Evolutionary conservation across 768 basidiomycete genomes (phyloP), one percentile per base, ranked within the genome.

Genomic region (Saitozyma podzolica): DNA sequence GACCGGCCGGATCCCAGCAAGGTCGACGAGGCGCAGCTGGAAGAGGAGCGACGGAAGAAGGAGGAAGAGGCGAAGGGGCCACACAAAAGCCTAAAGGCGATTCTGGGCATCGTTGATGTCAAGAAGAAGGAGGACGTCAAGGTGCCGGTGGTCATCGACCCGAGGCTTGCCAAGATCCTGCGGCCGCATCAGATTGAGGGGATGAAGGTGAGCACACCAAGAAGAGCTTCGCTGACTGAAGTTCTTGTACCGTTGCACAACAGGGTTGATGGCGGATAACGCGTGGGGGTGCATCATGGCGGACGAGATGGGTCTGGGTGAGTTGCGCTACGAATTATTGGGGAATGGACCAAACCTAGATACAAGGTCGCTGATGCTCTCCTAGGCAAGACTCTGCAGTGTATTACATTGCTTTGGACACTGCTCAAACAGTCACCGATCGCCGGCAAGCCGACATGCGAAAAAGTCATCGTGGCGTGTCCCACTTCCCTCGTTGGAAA

Each of bases 151-250:
- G 96, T 99, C 45, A 96, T 99, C 49, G 95, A 97, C 75, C 95
- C 95, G 6, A 83, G 85, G 45, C 81, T 99, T 42, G 81, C 85
- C 41, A 95, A 91, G 77, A 90, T 95, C 16, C 84, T 99, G 37
- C 86, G 95, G 50, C 95, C 95, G 17, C 95, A 99, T 87, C 95
- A 99, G 79, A 87, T 99, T 29, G 96, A 98, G 79, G 95, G 95
- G 63, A 94, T 98, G 61, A 95, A 95, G 84, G 93, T 92, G 67
- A 62, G 83, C 45, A 19, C 39, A 29, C 20, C 20, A 40, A 0
- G 17, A 7, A 8, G 20, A 13, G 50, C 37, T 29, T 11, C 13
- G 53, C 67, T 69, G 58, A 73, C 51, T 3, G 17, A 69, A 99
- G 93, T 98, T 99, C 80, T 79, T 99, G 78, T 99, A 95, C 80